Conservation (phyloP, 2,329 filamentous ascomycete species). For the Penicillium sp. region DNA sequence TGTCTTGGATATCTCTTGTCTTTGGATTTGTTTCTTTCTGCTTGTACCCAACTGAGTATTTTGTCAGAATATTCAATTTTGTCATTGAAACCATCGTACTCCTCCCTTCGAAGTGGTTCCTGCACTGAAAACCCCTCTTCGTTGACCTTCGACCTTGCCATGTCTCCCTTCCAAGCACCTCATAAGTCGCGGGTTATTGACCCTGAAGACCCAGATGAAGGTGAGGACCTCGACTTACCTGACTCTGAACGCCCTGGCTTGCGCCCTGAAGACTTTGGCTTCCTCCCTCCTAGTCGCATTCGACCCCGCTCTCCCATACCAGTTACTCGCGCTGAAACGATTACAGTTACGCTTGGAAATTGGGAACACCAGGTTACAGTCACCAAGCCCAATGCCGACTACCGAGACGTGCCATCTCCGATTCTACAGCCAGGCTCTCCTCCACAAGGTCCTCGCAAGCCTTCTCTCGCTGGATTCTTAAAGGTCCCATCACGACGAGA, state of each 20-base stretch:
- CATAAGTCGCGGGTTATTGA: neutral
- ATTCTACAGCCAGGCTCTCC: constrained; percentile 13
- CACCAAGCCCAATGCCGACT: constrained; percentile 7
- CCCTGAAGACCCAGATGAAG: neutral
- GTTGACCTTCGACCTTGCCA: neutral
- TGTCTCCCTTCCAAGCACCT: neutral
- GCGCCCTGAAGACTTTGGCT: neutral
- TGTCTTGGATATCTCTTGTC: neutral
- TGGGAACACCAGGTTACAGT: constrained; percentile 1
- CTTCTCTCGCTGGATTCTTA: constrained; percentile 5
- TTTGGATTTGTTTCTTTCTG: neutral
- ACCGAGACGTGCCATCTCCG: constrained; percentile 3
- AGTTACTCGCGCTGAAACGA: constrained; percentile 4
- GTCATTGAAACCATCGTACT: neutral
- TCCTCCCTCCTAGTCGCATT: neutral
- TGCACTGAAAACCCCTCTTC: neutral
- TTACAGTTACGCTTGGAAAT: constrained; percentile 4
- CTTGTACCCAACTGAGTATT: neutral
- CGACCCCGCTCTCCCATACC: neutral
- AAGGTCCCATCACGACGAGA: constrained; percentile 1
- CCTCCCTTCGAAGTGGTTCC: neutral
- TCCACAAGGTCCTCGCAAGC: constrained; percentile 1
- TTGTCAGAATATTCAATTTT: neutral
- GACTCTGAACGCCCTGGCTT: constrained; percentile 5
- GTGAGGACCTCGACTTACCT: neutral